Evolutionary conservation across 1,284 basidiomycete genomes (phyloP).

Genomic region (Uromyces viciae-fabae): DNA sequence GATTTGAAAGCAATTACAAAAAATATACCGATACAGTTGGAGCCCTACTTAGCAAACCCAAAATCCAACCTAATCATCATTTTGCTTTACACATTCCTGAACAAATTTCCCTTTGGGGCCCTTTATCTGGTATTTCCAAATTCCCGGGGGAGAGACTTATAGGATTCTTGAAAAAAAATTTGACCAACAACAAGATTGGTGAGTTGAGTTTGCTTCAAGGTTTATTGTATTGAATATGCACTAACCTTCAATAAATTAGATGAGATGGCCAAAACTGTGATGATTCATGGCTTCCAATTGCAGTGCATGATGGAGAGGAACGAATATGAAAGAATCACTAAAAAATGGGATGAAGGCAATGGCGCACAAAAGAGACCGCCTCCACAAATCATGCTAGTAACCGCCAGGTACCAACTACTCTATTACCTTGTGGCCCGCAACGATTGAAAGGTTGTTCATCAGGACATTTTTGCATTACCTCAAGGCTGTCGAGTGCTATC

Average conservation of each 20-base stretch:
- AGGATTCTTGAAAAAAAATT: conserved; percentile 20
- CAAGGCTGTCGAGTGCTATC: background rate
- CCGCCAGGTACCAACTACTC: background rate
- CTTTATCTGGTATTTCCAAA: background rate
- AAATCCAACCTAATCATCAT: conserved; percentile 27
- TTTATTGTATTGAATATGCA: background rate
- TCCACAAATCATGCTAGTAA: background rate
- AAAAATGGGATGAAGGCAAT: background rate
- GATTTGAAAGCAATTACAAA: conserved; percentile 12
- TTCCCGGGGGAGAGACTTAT: conserved; percentile 19
- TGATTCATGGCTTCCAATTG: background rate
- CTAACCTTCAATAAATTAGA: background rate
- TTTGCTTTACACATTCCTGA: conserved; percentile 27
- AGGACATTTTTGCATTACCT: background rate
- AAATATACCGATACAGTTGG: background rate
- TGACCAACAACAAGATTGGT: conserved; percentile 29
- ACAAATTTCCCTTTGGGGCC: conserved; percentile 15
- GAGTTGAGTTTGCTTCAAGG: background rate
- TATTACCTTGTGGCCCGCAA: background rate
- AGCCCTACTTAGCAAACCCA: background rate
- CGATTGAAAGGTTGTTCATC: background rate
- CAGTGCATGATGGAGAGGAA: background rate
- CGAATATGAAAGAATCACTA: background rate
- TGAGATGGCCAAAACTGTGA: conserved; percentile 16
- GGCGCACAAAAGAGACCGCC: background rate